phyloP scores from a whole-genome alignment of 768 basidiomycete species.

The Leccinum fibrillosum region DNA sequence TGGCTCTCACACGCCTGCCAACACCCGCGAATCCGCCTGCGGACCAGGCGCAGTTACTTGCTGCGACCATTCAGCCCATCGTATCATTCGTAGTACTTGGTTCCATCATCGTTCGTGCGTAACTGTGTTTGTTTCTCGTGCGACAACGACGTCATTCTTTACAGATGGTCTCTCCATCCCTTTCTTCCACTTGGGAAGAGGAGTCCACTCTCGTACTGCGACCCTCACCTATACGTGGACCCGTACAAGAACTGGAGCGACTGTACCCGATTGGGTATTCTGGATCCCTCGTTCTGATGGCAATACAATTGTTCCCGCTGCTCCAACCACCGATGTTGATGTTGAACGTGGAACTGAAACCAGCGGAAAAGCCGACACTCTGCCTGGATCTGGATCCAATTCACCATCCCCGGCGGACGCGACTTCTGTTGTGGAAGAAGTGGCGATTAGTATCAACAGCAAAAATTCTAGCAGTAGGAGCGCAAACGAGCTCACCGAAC shows the following conservation, averaged over 20 bases:
- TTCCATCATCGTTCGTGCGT: constrained; percentile 80
- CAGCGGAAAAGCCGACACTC: neutral
- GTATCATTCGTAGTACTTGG: constrained; percentile 84
- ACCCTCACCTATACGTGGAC: constrained; percentile 46
- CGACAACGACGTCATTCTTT: neutral
- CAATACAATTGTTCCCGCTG: neutral
- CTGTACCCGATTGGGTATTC: constrained; percentile 45
- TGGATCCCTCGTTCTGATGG: constrained; percentile 28
- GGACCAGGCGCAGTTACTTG: constrained; percentile 70
- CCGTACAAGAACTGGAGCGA: constrained; percentile 26
- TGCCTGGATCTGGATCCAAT: neutral
- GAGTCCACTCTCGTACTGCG: constrained; percentile 42
- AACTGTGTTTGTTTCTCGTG: neutral
- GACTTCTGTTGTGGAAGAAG: neutral
- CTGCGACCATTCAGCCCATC: constrained; percentile 72
- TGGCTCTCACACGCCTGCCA: constrained; percentile 64
- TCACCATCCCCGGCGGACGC: neutral
- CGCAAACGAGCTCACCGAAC: neutral
- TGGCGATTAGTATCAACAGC: neutral
- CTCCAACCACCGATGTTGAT: constrained; percentile 3
- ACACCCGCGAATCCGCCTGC: constrained; percentile 55
- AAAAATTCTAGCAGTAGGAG: neutral
- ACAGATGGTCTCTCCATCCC: constrained; percentile 70
- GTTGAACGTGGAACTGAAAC: constrained; percentile 20
- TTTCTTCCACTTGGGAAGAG: constrained; percentile 55